A percentile compares a stretch with the other conserved stretches of the same genome.
Evolutionary conservation across 768 basidiomycete genomes (phyloP).

Genomic region (Suillus plorans): DNA sequence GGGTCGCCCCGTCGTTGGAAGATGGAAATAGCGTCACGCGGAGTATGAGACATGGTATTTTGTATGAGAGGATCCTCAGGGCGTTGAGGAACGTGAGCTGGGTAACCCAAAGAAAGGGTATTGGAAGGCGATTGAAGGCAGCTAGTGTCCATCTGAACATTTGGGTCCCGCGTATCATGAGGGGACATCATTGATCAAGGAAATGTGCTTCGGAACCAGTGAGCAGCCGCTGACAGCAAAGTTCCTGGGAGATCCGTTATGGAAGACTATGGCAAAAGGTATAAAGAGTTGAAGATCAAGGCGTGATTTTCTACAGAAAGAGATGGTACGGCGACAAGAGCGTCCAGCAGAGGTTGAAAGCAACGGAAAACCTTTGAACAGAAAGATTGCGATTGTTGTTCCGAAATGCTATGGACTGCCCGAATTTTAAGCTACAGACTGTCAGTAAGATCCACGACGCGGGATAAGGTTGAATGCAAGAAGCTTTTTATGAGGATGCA

Average conservation of each 20-base stretch:
- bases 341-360: conserved; percentile 1
- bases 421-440: background rate
- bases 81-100: conserved; percentile 14
- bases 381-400: conserved; percentile 15
- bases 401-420: conserved; percentile 11
- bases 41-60: conserved; percentile 16
- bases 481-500: conserved; percentile 1
- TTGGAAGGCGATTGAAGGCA: conserved; percentile 14
- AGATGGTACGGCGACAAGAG: background rate
- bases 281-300: background rate
- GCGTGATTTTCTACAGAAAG: background rate
- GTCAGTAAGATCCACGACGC: background rate
- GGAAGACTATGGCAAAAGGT: background rate
- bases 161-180: conserved; percentile 19
- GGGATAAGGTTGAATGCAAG: conserved; percentile 3
- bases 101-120: conserved; percentile 11
- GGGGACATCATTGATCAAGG: conserved; percentile 18
- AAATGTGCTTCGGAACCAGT: conserved; percentile 8
- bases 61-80: conserved; percentile 17
- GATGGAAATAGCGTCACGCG: conserved; percentile 34
- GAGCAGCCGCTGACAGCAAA: conserved; percentile 4
- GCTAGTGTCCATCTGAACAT: conserved; percentile 20
- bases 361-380: background rate
- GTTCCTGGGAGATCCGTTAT: conserved; percentile 4
- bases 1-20: conserved; percentile 35